Base-by-base conservation (phyloP, 2,329 filamentous ascomycete genomes). In the Phialophora macrospora region DNA sequence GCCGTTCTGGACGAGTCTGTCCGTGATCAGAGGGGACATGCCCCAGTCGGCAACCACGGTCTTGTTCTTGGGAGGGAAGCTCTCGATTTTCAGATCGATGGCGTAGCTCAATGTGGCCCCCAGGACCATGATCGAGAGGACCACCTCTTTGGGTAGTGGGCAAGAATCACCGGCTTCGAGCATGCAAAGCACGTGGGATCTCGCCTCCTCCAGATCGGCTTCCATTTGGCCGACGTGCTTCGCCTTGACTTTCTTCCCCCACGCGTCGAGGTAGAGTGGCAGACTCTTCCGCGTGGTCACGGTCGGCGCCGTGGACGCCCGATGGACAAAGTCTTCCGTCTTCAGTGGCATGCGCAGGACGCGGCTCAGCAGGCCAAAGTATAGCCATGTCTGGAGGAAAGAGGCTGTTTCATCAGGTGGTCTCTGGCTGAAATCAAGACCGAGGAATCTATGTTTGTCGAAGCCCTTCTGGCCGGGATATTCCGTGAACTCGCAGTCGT, bases 311-410 rank as follows among this genome's bases (percentile, higher is more conserved):
- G 24, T 32, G 26, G 52, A 30, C 14, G 6, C 32, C 8, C 44
- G 60, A 3, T 55, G 30, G 2, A 62, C 30, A 32, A 63, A 62
- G 20, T 58, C 63, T n/a, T 44, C 51, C 17, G 12, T 54, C n/a
- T 22, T 9, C 17, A 64, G n/a, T 14, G 34, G 32, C 7, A 55
- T 11, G 20, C 52, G 38, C 63, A 65, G 17, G 14, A 62, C 34
- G n/a, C 55, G 51, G 17, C 20, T 55, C 32, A 68, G 32, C 32
- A 74, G 62, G 1, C 71, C 71, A 61, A 73, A 73, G 62, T 70
- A 73, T 7, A 73, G 69, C 71, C 70, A 73, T 26, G 70, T 70
- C 28, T 73, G 71, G 26, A 72, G 69, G 55, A 73, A 73, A 14
- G 68, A 56, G 41, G 70, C 70, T 11, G 67, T 64, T 20, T 65